Evolutionary conservation across 768 basidiomycete genomes (phyloP).

Genomic region (Podaxis carcinomalis): DNA sequence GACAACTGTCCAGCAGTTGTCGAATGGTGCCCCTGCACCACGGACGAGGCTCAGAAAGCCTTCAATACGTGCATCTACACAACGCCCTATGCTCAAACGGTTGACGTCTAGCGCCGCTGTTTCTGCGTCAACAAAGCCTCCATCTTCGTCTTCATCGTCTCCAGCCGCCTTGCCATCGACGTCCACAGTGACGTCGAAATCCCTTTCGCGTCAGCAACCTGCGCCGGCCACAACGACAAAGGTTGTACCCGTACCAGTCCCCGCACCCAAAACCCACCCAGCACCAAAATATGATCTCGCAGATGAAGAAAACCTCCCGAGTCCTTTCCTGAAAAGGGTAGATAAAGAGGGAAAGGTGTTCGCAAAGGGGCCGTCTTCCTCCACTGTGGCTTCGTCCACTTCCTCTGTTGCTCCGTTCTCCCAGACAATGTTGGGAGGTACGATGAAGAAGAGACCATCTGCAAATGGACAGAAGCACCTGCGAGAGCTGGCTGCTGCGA

Average conservation of each 20-base stretch:
- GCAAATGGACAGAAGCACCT: conserved; percentile 48
- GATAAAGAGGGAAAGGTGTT: neutral
- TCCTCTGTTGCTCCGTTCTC: neutral
- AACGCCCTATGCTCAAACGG: conserved; percentile 22
- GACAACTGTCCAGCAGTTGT: neutral
- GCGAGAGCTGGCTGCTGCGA: conserved; percentile 59
- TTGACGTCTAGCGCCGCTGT: conserved; percentile 14
- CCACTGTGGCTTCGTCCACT: neutral
- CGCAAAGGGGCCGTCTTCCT: neutral
- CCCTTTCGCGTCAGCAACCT: conserved; percentile 10
- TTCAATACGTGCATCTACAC: conserved; percentile 45
- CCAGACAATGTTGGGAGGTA: conserved; percentile 8
- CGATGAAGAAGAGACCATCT: conserved; percentile 36
- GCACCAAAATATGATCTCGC: conserved; percentile 59
- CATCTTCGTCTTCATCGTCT: conserved; percentile 5
- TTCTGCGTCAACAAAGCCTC: conserved; percentile 9
- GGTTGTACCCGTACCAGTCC: conserved; percentile 19
- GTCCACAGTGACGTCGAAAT: conserved; percentile 14
- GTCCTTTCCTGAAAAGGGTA: conserved; percentile 68
- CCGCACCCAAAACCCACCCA: conserved; percentile 18
- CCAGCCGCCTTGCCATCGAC: conserved; percentile 14
- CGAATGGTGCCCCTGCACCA: neutral
- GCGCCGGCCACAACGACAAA: neutral
- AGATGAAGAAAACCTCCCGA: conserved; percentile 83
- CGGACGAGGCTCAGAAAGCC: conserved; percentile 10